phyloP scores from a whole-genome alignment of 352 stramenopile species.

The Aphanomyces cochlioides region DNA sequence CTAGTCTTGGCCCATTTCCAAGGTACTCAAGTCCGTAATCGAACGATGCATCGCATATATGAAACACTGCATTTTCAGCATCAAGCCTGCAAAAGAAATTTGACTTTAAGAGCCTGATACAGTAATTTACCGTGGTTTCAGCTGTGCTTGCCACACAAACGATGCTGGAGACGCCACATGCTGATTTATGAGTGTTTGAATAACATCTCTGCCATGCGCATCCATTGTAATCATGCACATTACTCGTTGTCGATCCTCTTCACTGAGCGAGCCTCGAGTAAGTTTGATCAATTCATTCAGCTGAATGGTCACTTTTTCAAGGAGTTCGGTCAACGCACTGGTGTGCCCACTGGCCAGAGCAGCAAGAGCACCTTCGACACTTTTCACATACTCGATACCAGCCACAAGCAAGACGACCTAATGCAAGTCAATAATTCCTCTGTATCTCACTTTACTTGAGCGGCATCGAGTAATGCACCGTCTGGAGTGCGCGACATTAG shows the following conservation, averaged over 20 bases:
- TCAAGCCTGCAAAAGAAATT: constrained; percentile 33
- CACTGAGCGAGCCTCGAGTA: constrained; percentile 78
- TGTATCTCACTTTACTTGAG: constrained; percentile 3
- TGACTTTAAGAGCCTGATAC: neutral
- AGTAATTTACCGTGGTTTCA: constrained; percentile 65
- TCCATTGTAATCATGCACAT: constrained; percentile 96
- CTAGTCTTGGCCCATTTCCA: constrained; percentile 89
- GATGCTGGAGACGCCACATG: constrained; percentile 59
- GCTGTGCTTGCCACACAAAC: constrained; percentile 93
- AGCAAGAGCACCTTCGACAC: constrained; percentile 79
- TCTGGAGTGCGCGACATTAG: constrained; percentile 70
- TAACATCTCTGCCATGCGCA: constrained; percentile 87
- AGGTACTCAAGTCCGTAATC: constrained; percentile 96
- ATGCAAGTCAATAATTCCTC: constrained; percentile 22
- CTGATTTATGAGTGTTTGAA: constrained; percentile 88
- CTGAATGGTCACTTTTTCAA: constrained; percentile 82
- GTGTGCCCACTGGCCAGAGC: constrained; percentile 63
- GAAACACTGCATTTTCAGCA: constrained; percentile 57
- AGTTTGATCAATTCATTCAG: constrained; percentile 90
- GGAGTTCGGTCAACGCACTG: constrained; percentile 81
- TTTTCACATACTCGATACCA: constrained; percentile 84
- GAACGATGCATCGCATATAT: constrained; percentile 90
- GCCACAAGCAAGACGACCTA: constrained; percentile 90
- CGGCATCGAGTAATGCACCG: constrained; percentile 24
- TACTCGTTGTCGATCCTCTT: constrained; percentile 85